Evolutionary conservation across 495 filamentous ascomycete genomes (phyloP), one percentile per base, ranked within the genome.

Genomic region (Aeminium ludgeri): DNA sequence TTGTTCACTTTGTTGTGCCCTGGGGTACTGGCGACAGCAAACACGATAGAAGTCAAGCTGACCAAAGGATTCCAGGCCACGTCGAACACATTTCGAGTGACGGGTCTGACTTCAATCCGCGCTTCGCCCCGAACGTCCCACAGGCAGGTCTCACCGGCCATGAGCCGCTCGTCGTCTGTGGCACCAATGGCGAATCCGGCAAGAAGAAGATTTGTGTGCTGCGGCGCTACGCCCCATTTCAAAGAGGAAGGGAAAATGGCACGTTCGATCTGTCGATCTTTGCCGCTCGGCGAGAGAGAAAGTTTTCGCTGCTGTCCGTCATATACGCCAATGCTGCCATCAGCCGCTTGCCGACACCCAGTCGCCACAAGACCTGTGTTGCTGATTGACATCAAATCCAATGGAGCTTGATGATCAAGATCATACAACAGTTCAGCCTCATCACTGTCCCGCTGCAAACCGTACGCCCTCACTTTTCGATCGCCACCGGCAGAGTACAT

Each of bases 401-500:
- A 79, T 30, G 70, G 66, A 0, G 75, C 76, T 12, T 64, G 60
- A 55, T 92, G 84, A 2, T 52, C 18, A 53, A 86, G 68, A 1
- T 68, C 74, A 30, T 65, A 65, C 5, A 64, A 37, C 40, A 62
- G 68, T 16, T 40, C 51, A 1, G 53, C 54, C 52, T 17, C 53
- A 30, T 23, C 54, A 55, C 33, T 59, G 49, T 15, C 46, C 23
- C 3, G 23, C n/a, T 60, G 41, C 0, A 69, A 59, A 40, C 72
- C 62, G 82, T 86, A 96, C 7, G 84, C 56, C 40, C 85, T 84
- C 17, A 89, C 76, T 0, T 73, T 79, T 6, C 72, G 61, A 46
- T 97, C 89, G 49, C 82, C 91, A 19, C 84, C 81, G 0, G 76
- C 78, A 0, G 85, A 86, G 46, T 77, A 92, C 0, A 86, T 65